These are phyloP conservation scores for Comarum palustre DNA, from an alignment of 306 rosid species.

Conservation along the genomic window DNA sequence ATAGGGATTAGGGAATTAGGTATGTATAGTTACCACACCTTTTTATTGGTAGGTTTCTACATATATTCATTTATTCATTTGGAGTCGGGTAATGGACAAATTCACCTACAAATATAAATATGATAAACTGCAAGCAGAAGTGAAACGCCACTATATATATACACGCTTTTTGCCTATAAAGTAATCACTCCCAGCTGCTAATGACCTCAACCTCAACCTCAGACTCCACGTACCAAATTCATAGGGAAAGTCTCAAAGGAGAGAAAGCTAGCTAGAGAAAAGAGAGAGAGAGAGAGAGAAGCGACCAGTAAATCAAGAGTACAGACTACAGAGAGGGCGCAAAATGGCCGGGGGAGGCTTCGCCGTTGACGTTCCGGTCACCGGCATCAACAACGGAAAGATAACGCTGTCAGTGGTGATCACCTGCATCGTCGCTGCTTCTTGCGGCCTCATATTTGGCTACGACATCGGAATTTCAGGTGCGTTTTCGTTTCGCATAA, in stretches of 20 bases:
- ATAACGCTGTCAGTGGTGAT: conserved; percentile 50
- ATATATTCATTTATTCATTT: neutral
- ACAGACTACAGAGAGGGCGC: neutral
- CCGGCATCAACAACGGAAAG: conserved; percentile 36
- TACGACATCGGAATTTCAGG: conserved; percentile 74
- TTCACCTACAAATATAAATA: neutral
- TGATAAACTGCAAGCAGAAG: neutral
- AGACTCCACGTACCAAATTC: conserved; percentile 7
- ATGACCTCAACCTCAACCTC: neutral
- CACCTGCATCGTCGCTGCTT: conserved; percentile 69
- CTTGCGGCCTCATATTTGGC: conserved; percentile 71
- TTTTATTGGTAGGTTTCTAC: neutral
- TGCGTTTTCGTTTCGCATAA: neutral
- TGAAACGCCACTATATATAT: neutral
- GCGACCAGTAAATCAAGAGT: neutral
- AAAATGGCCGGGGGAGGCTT: conserved; percentile 62
- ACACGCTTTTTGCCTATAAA: neutral
- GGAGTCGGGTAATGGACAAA: neutral
- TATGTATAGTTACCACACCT: neutral
- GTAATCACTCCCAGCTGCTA: neutral
- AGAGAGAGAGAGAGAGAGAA: neutral
- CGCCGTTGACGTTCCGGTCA: conserved; percentile 30
- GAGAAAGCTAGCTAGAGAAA: too few relatives aligned
- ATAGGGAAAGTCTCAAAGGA: neutral
- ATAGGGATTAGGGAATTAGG: too few relatives aligned